Evolutionary conservation across 2,329 filamentous ascomycete genomes (phyloP), one percentile per base, ranked within the genome.

Genomic region (Trichoderma lentiforme): DNA sequence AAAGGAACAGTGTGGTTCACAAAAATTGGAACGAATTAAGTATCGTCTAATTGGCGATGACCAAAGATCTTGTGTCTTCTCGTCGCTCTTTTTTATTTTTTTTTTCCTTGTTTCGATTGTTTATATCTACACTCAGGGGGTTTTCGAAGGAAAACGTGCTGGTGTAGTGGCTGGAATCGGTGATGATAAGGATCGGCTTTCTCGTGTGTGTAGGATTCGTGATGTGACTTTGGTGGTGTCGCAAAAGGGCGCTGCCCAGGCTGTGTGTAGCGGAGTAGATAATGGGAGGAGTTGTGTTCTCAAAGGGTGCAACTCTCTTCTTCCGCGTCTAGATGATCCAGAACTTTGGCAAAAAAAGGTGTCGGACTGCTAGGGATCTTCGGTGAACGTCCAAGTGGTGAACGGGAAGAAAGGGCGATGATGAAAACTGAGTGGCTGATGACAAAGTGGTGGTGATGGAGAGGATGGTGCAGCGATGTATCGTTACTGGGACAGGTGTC

Each of bases 91-190:
- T 75, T 79, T 75, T 78, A 73, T 74, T 76, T 72, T 72, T 73
- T 75, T 34, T 34, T 56, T 36, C 32, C 30, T 61, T 75, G 81
- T 82, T 84, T 62, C 39, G 57, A 47, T 81, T 83, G 83, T 84
- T 83, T 78, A 94, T 58, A 94, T 93, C 87, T 94, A 94, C 92
- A 95, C 93, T 77, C 93, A 90, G 88, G 86, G 88, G 88, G 89
- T 87, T 90, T 91, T 92, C 91, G 88, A 93, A 94, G 86, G 91
- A 94, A 95, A 95, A 94, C 92, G 91, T 93, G 93, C 91, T 94
- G 92, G 92, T 95, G 92, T 85, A 89, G 86, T 87, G 87, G 83
- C 82, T 82, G 81, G 76, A 70, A 74, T 79, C 78, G 80, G 75
- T 80, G 79, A 36, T 73, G 79, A 58, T 47, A 58, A 73, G 80